These are phyloP conservation scores for Trichocomaceae sp. DNA, from an alignment of 2,329 filamentous ascomycete genomes.

Conservation along the genomic window DNA sequence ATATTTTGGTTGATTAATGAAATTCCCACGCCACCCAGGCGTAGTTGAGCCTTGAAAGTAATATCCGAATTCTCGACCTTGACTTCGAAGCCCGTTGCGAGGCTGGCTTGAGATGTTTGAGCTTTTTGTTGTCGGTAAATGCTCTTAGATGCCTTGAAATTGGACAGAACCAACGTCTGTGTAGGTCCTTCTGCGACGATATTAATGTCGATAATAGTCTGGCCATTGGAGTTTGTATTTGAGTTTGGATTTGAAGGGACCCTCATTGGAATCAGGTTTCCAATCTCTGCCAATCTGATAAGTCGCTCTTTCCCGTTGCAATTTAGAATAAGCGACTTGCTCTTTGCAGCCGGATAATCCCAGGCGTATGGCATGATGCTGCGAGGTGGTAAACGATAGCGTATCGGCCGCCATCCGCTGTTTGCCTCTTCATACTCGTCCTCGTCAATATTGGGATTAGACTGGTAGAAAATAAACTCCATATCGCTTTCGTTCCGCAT, in stretches of 20 bases:
- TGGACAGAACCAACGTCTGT: conserved; percentile 87
- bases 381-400: conserved; percentile 82
- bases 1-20: conserved; percentile 90
- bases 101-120: conserved; percentile 52
- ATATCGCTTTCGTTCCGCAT: conserved; percentile 98
- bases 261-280: conserved; percentile 91
- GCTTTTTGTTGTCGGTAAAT: conserved; percentile 65
- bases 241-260: conserved; percentile 60
- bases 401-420: conserved; percentile 84
- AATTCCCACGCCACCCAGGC: conserved; percentile 82
- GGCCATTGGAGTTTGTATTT: conserved; percentile 53
- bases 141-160: conserved; percentile 88
- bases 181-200: conserved; percentile 93
- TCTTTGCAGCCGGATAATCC: conserved; percentile 97
- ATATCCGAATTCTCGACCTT: conserved; percentile 84
- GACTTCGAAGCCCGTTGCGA: conserved; percentile 75
- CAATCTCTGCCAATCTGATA: conserved; percentile 92
- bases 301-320: conserved; percentile 77
- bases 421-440: conserved; percentile 65
- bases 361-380: conserved; percentile 99
- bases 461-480: conserved; percentile 95
- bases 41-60: conserved; percentile 82
- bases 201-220: conserved; percentile 93
- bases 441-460: conserved; percentile 85
- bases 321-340: conserved; percentile 81